Evolutionary conservation across 345 rosid genomes (phyloP), one percentile per base, ranked within the genome.

Genomic region (Salix viminalis): DNA sequence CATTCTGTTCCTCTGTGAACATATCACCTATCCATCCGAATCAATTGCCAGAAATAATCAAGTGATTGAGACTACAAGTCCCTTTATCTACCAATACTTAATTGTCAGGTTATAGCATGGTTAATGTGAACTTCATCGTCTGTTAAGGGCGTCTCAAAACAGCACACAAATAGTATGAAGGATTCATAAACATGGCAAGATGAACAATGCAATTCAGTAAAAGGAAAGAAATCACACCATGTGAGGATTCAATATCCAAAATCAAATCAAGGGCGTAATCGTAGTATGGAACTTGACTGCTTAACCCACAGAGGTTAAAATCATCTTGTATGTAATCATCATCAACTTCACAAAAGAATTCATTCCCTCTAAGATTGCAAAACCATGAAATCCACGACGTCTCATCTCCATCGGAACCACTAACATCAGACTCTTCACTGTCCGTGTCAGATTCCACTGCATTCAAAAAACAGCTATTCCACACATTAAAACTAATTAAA

Each of bases 261-360:
- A 95, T 91, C 88, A 95, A 85, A 88, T 95, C 99, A 81, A 95
- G 96, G 52, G 99, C 99, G 75, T 93, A 95, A 80, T 95, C 97
- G 79, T 93, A 95, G 83, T 93, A 93, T 2, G 99, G 99, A 80
- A 95, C 94, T 95, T 95, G 99, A 83, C 90, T 86, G 89, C 97
- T 91, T 80, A 95, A 85, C 58, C 97, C 99, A 62, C 97, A 93
- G 67, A 95, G 90, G 86, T 93, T 95, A 79, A 95, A 95, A 81
- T 95, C 99, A 85, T 95, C 99, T 77, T 96, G 99, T 42, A 96
- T 90, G 80, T 96, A 96, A 77, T 96, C 99, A 85, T 96, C 99
- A 79, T 96, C 99, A 79, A 96, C 99, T 87, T 93, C 99, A 74
- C 98, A 96, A 79, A 96, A 96, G 86, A 95, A 95, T 73, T 95